Percentiles rank a stretch among this genome's conserved stretches.
phyloP scores from a whole-genome alignment of 495 filamentous ascomycete species.

The Immersiella caudata region DNA sequence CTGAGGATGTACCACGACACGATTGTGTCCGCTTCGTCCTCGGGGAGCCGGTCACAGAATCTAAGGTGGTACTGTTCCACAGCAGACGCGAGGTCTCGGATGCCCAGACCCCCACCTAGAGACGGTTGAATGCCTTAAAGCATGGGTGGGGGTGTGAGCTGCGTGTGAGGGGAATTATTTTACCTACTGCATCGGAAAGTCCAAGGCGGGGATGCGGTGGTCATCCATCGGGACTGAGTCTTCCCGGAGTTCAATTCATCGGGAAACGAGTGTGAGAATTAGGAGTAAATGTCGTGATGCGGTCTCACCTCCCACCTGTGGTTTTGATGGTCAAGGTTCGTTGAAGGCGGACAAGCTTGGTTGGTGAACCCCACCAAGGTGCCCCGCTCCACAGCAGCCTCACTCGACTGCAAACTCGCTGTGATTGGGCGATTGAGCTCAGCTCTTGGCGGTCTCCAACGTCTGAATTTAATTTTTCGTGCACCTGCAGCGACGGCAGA shows the following conservation, averaged over 20 bases:
- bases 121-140: background rate
- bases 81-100: background rate
- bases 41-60: background rate
- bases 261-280: too few relatives aligned
- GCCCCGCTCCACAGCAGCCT: constrained; percentile 4
- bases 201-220: background rate
- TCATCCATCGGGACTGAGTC: too few relatives aligned
- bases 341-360: background rate
- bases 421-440: constrained; percentile 16
- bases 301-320: too few relatives aligned
- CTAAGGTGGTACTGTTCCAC: too few relatives aligned
- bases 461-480: constrained; percentile 23
- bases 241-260: too few relatives aligned
- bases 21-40: background rate
- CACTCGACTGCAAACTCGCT: background rate
- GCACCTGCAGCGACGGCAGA: background rate
- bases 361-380: background rate
- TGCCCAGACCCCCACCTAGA: background rate
- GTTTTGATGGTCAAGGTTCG: too few relatives aligned
- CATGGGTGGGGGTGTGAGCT: background rate
- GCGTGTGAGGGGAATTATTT: background rate
- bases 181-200: background rate
- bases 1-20: too few relatives aligned
- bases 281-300: too few relatives aligned
- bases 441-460: constrained; percentile 20